A percentile compares a stretch with the other conserved stretches of the same genome.
Conservation (phyloP, 1,284 basidiomycete genomes). For the Schizophyllum commune region DNA sequence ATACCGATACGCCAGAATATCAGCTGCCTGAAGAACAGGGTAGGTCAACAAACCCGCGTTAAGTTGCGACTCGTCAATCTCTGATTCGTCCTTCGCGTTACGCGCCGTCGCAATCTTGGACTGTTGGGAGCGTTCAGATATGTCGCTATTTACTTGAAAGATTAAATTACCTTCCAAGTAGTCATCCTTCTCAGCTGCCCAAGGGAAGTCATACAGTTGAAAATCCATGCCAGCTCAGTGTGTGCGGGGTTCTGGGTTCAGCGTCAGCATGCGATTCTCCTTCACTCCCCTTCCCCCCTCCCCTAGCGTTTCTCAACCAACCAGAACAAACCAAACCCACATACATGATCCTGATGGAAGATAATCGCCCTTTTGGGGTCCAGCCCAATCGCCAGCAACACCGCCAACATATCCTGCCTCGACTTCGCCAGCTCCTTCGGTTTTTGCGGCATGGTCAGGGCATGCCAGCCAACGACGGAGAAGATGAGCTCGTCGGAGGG, state of each 20-base stretch:
- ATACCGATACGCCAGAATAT: constrained; percentile 82
- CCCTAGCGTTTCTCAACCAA: no score
- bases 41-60: constrained; percentile 87
- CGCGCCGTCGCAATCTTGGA: constrained; percentile 69
- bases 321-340: constrained; percentile 18
- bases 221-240: constrained; percentile 86
- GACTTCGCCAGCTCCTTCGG: constrained; percentile 56
- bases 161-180: constrained; percentile 86
- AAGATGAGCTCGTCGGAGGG: constrained; percentile 67
- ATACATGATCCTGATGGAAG: constrained; percentile 85
- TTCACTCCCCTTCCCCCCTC: no score
- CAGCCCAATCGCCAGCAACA: constrained; percentile 79
- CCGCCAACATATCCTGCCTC: constrained; percentile 75
- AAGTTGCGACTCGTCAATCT: constrained; percentile 76
- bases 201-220: constrained; percentile 80
- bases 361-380: constrained; percentile 72
- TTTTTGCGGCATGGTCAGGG: constrained; percentile 85
- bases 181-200: constrained; percentile 88
- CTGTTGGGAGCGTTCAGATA: constrained; percentile 25
- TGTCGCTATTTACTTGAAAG: no score
- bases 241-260: constrained; percentile 69
- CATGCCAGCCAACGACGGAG: constrained; percentile 89
- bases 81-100: constrained; percentile 66
- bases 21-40: constrained; percentile 90
- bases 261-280: no score